Base-by-base conservation (phyloP, 345 rosid genomes). In the Sisymbrium altissimum region DNA sequence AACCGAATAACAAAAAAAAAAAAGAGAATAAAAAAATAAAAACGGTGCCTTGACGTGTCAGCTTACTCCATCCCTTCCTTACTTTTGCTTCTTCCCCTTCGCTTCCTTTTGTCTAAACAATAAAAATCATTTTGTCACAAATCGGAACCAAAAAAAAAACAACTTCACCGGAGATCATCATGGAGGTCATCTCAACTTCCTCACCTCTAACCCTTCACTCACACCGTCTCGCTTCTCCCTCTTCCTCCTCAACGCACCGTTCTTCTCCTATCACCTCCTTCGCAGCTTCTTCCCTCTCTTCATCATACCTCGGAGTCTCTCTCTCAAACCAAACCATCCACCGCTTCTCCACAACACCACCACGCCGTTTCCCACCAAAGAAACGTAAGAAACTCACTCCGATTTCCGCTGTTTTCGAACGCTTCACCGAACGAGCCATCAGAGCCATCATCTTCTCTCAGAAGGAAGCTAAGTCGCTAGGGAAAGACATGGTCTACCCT, bases 361-460 rank as follows among this genome's bases (percentile, higher is more conserved):
- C 54, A 2, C n/a, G 74, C 9, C 54, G 77, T 10, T 43, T 53
- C 30, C 78, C 73, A 9, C 66, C 40, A 6, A 41, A 77, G 39
- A 85, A 72, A 74, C 82, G 80, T 7, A 81, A 80, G 64, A 86
- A 74, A 83, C 41, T 78, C 70, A 40, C 73, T 1, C 85, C 82
- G 55, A 76, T 89, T 59, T 84, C 91, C 23, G 92, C 97, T 0
- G 97, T 84, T 49, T 95, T 95, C 81, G 96, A 95, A 86, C 87
- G 93, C 56, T 77, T 77, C 48, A 77, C 97, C 2, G 97, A 95
- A 75, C 76, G 90, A 15, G 94, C 99, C 9, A 78, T 95, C 66
- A 90, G 90, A 68, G 88, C 88, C 17, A 89, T 92, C 41, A 80
- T 95, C 56, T 84, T 86, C 64, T 94, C 99, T 0, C 99, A 92